Conservation (phyloP, 305 asterid species). For the Coffea humblotiana region DNA sequence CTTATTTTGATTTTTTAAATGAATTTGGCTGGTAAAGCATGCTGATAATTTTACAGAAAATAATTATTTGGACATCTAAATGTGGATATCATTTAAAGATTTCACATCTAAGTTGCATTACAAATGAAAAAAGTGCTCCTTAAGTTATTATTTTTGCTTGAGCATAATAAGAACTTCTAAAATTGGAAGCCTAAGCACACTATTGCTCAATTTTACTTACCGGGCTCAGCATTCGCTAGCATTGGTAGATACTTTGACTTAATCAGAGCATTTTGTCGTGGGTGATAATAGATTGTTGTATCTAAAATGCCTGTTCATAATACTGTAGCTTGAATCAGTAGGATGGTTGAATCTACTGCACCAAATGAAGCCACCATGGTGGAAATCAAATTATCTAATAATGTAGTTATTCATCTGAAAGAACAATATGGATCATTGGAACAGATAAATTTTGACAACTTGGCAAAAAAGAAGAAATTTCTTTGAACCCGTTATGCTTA, state of each 20-base stretch:
- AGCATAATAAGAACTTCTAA: not conserved
- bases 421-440: constrained; percentile 19
- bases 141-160: not conserved
- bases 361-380: constrained; percentile 30
- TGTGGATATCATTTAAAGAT: not conserved
- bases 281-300: not conserved
- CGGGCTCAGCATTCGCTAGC: not conserved
- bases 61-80: too few relatives aligned
- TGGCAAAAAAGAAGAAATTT: constrained; percentile 54
- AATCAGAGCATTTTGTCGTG: not conserved
- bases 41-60: constrained; percentile 26
- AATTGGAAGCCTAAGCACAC: not conserved
- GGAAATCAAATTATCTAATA: constrained; percentile 30
- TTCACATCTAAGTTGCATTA: not conserved
- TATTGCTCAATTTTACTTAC: not conserved
- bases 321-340: too few relatives aligned
- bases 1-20: not conserved
- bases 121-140: not conserved
- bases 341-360: constrained; percentile 9
- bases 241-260: not conserved
- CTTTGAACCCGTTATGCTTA: constrained; percentile 65
- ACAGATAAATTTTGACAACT: constrained; percentile 35
- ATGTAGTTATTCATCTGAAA: constrained; percentile 25
- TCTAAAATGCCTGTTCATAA: too few relatives aligned
- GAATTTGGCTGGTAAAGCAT: constrained; percentile 40